Evolutionary conservation across 257 asterid species (phyloP), one percentile per base, ranked within the genome.

Genomic region (Lantana camara): DNA sequence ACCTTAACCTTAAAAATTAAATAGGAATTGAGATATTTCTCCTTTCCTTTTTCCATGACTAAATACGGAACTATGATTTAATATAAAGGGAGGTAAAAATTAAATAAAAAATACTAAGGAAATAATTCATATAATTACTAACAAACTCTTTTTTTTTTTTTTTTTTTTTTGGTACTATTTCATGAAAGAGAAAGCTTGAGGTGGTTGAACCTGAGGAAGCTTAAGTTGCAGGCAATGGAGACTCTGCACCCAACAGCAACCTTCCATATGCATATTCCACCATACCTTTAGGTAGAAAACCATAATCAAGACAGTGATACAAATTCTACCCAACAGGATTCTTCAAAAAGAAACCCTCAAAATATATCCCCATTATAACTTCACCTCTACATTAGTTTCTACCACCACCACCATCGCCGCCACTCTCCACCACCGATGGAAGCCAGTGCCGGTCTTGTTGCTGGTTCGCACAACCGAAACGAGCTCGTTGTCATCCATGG

Each of bases 401-500:
- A 38, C 44, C 29, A 19, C 67, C 70, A 8, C 52, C 64, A 8
- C 68, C 16, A 3, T 23, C 3, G 20, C 70, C 37, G 45, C 58
- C 55, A n/a, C 54, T 51, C 37, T 27, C 41, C 45, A 2, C 72
- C 75, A 6, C 38, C 69, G 3, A 91, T 92, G 98, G 97, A 92
- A 83, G 98, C 98, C 64, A 80, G 89, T 29, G 98, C 97, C 0
- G 98, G 98, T 51, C 92, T 89, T 5, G 98, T 92, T 3, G 98
- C 98, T 5, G 98, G 98, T 71, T 92, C 98, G 20, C 98, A 92
- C 65, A 92, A 89, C 78, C 92, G 96, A 77, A 92, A 92, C 61
- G 98, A 92, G 75, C 97, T 92, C 4, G 93, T 92, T 1, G 98
- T 91, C 82, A 91, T 91, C 63, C 97, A 89, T 23, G 97, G 97